Evolutionary conservation across 2,329 filamentous ascomycete genomes (phyloP).

Genomic region (Fusarium sp.): DNA sequence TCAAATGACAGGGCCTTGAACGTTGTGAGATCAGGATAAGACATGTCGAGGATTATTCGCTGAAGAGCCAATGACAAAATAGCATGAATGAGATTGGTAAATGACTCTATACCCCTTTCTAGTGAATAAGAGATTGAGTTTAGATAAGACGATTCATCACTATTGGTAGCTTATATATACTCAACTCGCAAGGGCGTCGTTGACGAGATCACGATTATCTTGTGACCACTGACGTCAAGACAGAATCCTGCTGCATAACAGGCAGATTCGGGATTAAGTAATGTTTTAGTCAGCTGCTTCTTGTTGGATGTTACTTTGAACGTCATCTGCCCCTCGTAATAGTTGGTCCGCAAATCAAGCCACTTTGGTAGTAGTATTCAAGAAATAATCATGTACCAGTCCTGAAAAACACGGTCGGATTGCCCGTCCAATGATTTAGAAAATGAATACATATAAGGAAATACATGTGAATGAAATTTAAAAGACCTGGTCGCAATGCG

Average conservation of each 20-base stretch:
- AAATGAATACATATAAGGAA: no score
- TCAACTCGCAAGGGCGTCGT: background rate
- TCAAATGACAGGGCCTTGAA: conserved; percentile 15
- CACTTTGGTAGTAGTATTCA: background rate
- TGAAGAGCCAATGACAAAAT: accelerated
- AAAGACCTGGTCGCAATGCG: accelerated
- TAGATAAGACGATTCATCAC: accelerated
- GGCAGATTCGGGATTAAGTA: accelerated
- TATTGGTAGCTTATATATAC: background rate
- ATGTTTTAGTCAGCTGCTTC: accelerated
- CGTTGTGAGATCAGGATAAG: background rate
- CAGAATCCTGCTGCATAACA: background rate
- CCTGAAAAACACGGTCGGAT: no score
- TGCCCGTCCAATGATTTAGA: no score
- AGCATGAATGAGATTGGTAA: accelerated
- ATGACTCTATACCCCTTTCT: accelerated
- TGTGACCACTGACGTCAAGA: background rate
- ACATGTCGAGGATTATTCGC: background rate
- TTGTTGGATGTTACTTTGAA: no score
- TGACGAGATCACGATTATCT: background rate
- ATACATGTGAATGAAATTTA: no score
- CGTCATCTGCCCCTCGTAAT: no score
- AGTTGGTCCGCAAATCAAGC: background rate
- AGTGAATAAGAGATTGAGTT: background rate
- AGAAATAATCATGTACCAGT: background rate